Evolutionary conservation across 164 flowering plant species (phyloP), one percentile per base, ranked within the genome.

Genomic region (Annona cherimola): DNA sequence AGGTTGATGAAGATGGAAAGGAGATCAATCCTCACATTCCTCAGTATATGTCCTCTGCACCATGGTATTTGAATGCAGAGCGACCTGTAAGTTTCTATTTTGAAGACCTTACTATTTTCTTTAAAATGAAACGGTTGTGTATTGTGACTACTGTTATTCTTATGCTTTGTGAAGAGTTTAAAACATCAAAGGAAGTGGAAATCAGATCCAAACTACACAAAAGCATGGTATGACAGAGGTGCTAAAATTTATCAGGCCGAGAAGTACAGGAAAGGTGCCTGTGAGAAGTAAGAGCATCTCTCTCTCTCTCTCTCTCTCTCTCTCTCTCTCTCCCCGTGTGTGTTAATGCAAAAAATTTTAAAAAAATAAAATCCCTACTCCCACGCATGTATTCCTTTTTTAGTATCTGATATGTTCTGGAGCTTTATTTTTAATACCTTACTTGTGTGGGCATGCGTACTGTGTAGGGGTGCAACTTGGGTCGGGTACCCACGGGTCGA

Each of bases 161-260:
- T 26, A 61, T 68, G 5, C 2, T 63, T 63, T 40, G n/a, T 35
- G n/a, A 14, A 92, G 93, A 92, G 93, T 82, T 85, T 94, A 70
- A 90, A 89, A 82, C 98, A 94, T 94, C 98, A 94, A 89, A 87
- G 96, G 90, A 94, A 94, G 67, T 92, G 97, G 98, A 94, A 94
- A 72, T 84, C 90, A 8, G 94, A 89, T 81, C 97, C 96, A 16
- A 90, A 88, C 79, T 90, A 90, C 73, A 86, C 97, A 2, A 88
- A 88, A 71, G 80, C 88, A 0, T 92, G 97, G 98, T 94, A 94
- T 75, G 96, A 91, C 57, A 84, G 98, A 81, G 97, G 96, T 79
- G 94, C 92, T 59, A 90, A 88, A 75, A 82, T 84, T 57, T 82
- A 69, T 70, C 94, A 90, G 77, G 98, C 98, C 26, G 88, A 89